Evolutionary conservation across 2,329 filamentous ascomycete genomes (phyloP), one percentile per base, ranked within the genome.

Genomic region (Botryotinia calthae): DNA sequence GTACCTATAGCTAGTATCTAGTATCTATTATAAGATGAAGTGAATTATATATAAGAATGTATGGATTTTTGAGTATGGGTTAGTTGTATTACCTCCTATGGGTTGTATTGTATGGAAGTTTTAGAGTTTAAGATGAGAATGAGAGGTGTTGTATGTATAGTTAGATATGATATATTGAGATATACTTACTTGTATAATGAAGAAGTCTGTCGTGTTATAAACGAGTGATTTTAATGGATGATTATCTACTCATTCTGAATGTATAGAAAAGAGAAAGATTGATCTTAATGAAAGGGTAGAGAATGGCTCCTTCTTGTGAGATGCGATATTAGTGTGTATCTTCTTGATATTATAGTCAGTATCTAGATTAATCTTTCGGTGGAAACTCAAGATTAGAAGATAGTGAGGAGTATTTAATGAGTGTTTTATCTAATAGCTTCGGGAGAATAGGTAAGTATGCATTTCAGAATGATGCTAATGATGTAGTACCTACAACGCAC

Each of bases 51-150:
- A 10, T 22, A 1, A 0, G 44, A 10, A 48, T 48, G 4, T 22
- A 22, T 46, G 3, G 44, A 1, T 46, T 46, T 22, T 46, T 2
- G 44, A 7, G 46, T 48, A 6, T 25, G 1, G 10, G 4, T 48
- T 48, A 1, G 46, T 4, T 12, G 46, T 25, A 25, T 14, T 51
- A 4, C n/a, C 25, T n/a, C 12, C 14, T 14, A 2, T 6, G 12
- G 10, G 12, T n/a, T 14, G 0, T 51, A 0, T 51, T 14, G 12
- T 51, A 0, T n/a, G 0, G 2, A n/a, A n/a, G 1, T 51, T 51
- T 4, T n/a, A 4, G 25, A 1, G 25, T 6, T n/a, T n/a, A 2
- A 14, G 5, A 1, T 14, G 0, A n/a, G 25, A 5, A 12, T 51
- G 2, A n/a, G 25, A n/a, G 20, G 9, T 1, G 0, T 51, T 51